Base-by-base conservation (phyloP, 306 rosid genomes). In the Rubus parviflorus region DNA sequence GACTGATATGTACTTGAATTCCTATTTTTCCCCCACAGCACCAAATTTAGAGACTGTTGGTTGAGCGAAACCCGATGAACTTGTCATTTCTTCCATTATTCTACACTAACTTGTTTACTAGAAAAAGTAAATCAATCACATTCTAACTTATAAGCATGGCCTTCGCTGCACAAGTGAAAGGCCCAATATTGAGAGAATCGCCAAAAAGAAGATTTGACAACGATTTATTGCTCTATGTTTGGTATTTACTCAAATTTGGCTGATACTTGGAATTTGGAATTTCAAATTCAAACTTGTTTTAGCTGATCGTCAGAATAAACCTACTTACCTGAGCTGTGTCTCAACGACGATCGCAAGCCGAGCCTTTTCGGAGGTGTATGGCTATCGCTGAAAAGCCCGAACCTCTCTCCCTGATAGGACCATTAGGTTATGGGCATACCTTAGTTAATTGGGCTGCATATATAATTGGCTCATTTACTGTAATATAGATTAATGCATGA, bases 261-360 rank as follows among this genome's bases (percentile, higher is more conserved):
- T n/a, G n/a, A n/a, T n/a, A n/a, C n/a, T n/a, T n/a, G 47, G 3
- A 52, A 30, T 30, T 30, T 30, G 47, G 3, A 52, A 49, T 30
- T 70, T 51, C 23, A 35, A 38, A 71, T 71, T 71, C 62, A 71
- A 51, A 10, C 63, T 71, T 19, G 10, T 69, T 66, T 60, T 35
- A 30, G 43, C 30, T 63, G 69, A 64, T 37, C 12, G 8, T 68
- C 22, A 47, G 74, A 69, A 30, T 23, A 15, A 47, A 69, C 25
- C 56, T 47, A 48, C 74, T 69, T 73, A 54, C 76, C 52, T 7
- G 37, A 72, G 25, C 23, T 47, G 53, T 35, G n/a, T 35, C n/a
- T 62, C 38, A 6, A 45, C 54, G 54, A 16, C 53, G 41, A 41
- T 19, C 11, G 40, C 20, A 73, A 41, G 52, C 38, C 53, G 67